Evolutionary conservation across 495 filamentous ascomycete species (phyloP), one percentile per base, ranked within the genome.

Genomic region (Saxispiralis lemnorum): DNA sequence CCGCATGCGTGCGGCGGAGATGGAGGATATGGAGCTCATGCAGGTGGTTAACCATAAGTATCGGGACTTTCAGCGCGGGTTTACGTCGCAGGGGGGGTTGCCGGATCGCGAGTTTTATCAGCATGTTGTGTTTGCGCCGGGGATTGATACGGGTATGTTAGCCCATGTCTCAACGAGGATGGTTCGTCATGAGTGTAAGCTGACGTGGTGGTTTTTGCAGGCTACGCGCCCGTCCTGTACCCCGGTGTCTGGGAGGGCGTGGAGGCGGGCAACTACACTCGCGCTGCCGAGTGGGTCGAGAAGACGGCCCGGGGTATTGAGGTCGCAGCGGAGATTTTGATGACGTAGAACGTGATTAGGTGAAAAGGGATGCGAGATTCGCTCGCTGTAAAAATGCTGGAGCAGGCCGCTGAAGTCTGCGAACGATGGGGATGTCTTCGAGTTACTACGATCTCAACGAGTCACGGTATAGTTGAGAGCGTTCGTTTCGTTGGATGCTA

Each of bases 231-330:
- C 9, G 46, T 47, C 1, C 56, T 52, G 1, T 60, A 48, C 21
- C 60, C 59, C 5, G 59, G 59, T 10, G 52, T 62, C 24, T 55
- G 52, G 4, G 59, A 62, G 51, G 55, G 52, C 6, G 32, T 58
- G 7, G 33, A 39, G 18, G 17, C 16, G 0, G 55, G 59, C 12
- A 52, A 62, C 46, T 31, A 54, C 9, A 31, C 37, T 7, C 33
- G 39, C 0, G 59, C 55, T 1, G 19, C 43, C 16, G 45, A 56
- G 37, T 62, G 56, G 48, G 57, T 62, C 3, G 34, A 7, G 19
- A 62, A 47, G 38, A 61, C 59, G n/a, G 39, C 56, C 11, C 42
- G 6, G 19, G 59, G 47, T 7, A 55, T 61, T 40, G 33, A 42
- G 39, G 44, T 48, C n/a, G 55, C 58, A 12, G 54, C 52, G 3